Base-by-base conservation (phyloP, 495 filamentous ascomycete species). In the Niebla homalea region DNA sequence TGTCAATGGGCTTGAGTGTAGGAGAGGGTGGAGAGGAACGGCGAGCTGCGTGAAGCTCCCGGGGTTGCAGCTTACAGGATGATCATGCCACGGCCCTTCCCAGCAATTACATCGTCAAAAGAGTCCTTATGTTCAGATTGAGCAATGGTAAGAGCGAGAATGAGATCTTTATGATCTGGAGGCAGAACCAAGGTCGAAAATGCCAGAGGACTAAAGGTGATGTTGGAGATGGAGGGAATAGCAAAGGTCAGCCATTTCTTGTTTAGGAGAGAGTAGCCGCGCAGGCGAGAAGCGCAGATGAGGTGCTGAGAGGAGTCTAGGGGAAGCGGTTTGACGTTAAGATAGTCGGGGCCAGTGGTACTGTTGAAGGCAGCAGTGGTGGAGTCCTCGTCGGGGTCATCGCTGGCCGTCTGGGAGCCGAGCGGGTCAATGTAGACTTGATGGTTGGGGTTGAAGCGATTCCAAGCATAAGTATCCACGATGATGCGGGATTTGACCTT, bases 51-150 rank as follows among this genome's bases (percentile, higher is more conserved):
- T 32, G 14, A 32, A 7, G 29, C 1, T 12, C 29, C 14, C 29
- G 7, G 1, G 29, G 7, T 11, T 5, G 29, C 10, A 32, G 29
- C 29, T 32, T 32, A 32, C 29, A 42, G 62, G 64, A 23, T 59
- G 57, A 54, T 52, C 50, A 58, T 53, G 5, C 59, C 59, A 39
- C 50, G 52, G 23, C 58, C 56, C 46, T 59, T 75, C 36, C 75
- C 74, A 49, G 74, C 70, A 55, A 80, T 77, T 5, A 76, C 69
- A 37, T 72, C 65, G 56, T 78, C 76, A 57, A 79, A 78, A 6
- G 54, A 44, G 6, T 58, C 59, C 32, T 65, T 64, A 40, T 70
- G 62, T 18, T 60, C 56, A 18, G 68, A 63, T 29, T 76, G 74
- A 51, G 67, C 73, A 40, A 67, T 57, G 3, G 68, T 65, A 54